Base-by-base conservation (phyloP, 2,329 filamentous ascomycete species). In the Colletotrichum neosansevieriae region DNA sequence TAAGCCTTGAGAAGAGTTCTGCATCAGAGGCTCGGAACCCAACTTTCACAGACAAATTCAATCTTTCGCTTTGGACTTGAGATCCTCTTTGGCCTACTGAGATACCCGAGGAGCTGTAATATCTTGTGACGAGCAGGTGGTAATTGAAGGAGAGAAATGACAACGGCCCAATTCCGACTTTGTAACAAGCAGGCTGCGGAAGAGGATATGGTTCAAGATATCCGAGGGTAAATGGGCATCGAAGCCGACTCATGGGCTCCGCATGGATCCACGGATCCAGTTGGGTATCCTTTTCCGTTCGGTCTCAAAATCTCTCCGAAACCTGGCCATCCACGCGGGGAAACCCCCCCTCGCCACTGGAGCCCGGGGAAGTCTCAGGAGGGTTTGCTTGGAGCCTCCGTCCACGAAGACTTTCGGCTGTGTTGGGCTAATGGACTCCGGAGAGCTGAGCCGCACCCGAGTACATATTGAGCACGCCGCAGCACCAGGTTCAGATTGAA, bases 211-310 rank as follows among this genome's bases (percentile, higher is more conserved):
- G 24, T 58, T 34, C 40, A 58, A 34, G n/a, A 34, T 58, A 21
- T 58, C 40, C 54, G 54, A 58, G 13, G 34, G 24, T 7, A 38
- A 7, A 45, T 17, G n/a, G 29, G 11, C 45, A 19, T 40, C 38
- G 36, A 57, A 40, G n/a, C n/a, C 54, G 40, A 58, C 13, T 21
- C 54, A 9, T n/a, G 21, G 40, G 24, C 21, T n/a, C 24, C 49
- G 36, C 13, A 15, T 12, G 34, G 49, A 15, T 53, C 38, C 19
- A 24, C 29, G 38, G 36, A 29, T 29, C 29, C 29, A 38, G 38
- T 45, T 58, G 54, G 38, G 38, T 44, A 58, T 58, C 54, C 15
- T 58, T 58, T 45, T 58, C 54, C 54, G 54, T 51, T 34, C 49
- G 49, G 49, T 10, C 13, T 51, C 49, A 3, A n/a, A 40, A 17